Conservation (phyloP, 2,329 filamentous ascomycete genomes). For the Trichoderma koningii region DNA sequence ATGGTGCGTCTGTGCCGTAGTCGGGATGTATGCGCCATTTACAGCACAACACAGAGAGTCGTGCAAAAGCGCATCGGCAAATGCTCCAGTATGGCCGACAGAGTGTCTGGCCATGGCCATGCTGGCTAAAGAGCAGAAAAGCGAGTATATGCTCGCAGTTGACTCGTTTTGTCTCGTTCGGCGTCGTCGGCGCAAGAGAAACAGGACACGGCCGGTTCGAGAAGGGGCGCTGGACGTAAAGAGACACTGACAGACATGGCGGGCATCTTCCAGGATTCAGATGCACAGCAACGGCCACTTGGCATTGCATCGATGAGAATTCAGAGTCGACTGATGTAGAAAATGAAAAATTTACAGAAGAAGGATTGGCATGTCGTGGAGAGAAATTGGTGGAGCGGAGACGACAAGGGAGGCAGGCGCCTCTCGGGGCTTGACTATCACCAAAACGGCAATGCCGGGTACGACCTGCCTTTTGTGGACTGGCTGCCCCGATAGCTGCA, state of each 20-base stretch:
- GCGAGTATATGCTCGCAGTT: neutral
- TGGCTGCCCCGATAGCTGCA: neutral
- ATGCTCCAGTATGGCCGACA: neutral
- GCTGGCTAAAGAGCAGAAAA: neutral
- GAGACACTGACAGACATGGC: neutral
- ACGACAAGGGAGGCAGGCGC: neutral
- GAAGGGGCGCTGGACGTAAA: neutral
- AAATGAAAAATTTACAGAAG: neutral
- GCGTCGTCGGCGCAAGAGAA: neutral
- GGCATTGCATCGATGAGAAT: neutral
- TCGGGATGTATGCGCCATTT: neutral
- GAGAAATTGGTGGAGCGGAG: constrained; percentile 3
- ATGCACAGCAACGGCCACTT: too few species aligned
- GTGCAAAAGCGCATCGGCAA: neutral
- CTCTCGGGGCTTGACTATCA: constrained; percentile 8
- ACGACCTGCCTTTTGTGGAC: constrained; percentile 4
- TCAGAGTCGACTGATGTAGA: neutral
- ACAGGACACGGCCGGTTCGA: neutral
- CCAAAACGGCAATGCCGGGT: constrained; percentile 2
- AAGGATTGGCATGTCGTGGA: neutral
- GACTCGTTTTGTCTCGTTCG: neutral
- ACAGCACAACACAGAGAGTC: neutral
- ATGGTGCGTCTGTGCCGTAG: neutral
- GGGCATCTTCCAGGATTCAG: neutral
- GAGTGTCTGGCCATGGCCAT: neutral